phyloP scores from a whole-genome alignment of 306 rosid species.

The Neltuma alba region DNA sequence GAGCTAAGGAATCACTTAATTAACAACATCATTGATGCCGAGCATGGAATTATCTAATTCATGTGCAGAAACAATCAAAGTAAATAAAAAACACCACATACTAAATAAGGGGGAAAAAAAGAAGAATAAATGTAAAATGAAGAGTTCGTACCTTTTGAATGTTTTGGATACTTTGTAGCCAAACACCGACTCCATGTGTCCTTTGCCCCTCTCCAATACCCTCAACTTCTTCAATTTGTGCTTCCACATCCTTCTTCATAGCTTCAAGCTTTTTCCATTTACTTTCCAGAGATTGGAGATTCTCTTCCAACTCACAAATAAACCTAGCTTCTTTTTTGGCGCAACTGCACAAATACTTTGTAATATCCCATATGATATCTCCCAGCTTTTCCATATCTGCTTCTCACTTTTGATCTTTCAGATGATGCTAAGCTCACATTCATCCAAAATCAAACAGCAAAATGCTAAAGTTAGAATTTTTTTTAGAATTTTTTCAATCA shows the following conservation, averaged over 20 bases:
- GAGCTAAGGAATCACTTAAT: too few species aligned
- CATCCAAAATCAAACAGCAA: not conserved
- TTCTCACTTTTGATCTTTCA: not conserved
- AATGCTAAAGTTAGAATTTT: not conserved
- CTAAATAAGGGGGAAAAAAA: too few species aligned
- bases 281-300: not conserved
- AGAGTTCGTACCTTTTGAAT: not conserved
- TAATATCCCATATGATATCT: not conserved
- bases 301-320: not conserved
- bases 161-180: not conserved
- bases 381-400: slow-evolving; percentile 31
- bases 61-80: too few species aligned
- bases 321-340: not conserved
- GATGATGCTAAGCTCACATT: not conserved
- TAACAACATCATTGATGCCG: too few species aligned
- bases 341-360: not conserved
- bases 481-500: too few species aligned
- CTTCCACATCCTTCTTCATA: not conserved
- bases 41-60: too few species aligned
- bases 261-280: not conserved
- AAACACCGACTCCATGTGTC: not conserved
- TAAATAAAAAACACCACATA: too few species aligned
- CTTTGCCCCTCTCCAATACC: not conserved
- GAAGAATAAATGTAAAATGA: too few species aligned
- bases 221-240: not conserved